Base-by-base conservation (phyloP, 2,329 filamentous ascomycete genomes). In the Colletotrichum tanaceti region DNA sequence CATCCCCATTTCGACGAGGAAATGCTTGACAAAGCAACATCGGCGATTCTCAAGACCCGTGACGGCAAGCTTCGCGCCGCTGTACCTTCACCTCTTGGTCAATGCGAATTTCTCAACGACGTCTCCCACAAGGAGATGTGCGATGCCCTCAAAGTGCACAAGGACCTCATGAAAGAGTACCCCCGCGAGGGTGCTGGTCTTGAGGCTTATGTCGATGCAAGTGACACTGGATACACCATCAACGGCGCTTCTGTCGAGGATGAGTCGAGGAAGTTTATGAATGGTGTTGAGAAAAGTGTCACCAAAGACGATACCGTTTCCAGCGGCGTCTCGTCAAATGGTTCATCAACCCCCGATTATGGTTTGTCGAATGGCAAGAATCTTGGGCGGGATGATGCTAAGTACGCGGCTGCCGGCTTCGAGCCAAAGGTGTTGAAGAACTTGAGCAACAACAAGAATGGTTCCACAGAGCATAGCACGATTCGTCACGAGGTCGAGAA, bases 41-140 rank as follows among this genome's bases (percentile, higher is more conserved):
- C 86, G 16, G 90, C 90, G 14, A 93, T 93, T 70, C 80, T 93
- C 58, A 91, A 90, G 81, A 93, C 90, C 0, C 84, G 91, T 14
- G 90, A 93, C 71, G 90, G 90, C 41, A 83, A 87, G 74, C 83
- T 93, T 11, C 86, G 90, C 46, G 88, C 90, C 41, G 90, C 90
- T 4, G 89, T 93, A 0, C 91, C 91, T 1, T 88, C 83, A 70
- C 90, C 90, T 0, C 82, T 93, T 38, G 91, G 90, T 1, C 82
- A 81, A 14, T 93, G 91, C 74, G 82, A 84, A 3, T 93, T 93
- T 80, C 74, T 93, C 62, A 93, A 92, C 73, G 89, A 92, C 49
- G 86, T 91, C 1, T 82, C 84, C 1, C 79, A 83, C 32, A 82
- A 89, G 16, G 89, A 92, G 72, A 86, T 93, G 82, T 85, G 85